Conservation (phyloP, 345 rosid genomes). For the Corchorus capsularis region DNA sequence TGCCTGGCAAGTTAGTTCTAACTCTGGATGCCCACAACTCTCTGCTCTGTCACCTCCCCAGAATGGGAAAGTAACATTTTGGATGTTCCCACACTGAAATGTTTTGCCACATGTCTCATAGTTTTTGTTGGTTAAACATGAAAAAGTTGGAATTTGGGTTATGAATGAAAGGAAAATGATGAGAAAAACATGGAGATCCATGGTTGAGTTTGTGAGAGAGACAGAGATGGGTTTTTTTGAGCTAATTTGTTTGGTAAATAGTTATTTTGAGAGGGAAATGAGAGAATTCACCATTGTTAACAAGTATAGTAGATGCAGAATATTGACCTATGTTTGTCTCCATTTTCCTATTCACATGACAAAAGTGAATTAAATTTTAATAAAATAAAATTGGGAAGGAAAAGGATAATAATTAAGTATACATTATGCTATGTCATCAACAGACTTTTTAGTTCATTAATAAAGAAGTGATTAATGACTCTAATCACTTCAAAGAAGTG, state of each 20-base stretch:
- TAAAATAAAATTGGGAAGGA: not conserved
- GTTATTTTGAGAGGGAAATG: not conserved
- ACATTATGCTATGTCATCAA: no score
- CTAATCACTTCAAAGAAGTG: not conserved
- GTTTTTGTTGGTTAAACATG: not conserved
- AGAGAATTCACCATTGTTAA: not conserved
- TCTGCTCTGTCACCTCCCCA: conserved; percentile 13
- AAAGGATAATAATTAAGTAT: no score
- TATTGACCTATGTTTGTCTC: not conserved
- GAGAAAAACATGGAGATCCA: not conserved
- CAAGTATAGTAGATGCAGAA: not conserved
- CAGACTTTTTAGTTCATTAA: not conserved
- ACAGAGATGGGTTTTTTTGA: not conserved
- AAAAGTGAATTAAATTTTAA: not conserved
- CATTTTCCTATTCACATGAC: not conserved
- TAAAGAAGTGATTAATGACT: not conserved
- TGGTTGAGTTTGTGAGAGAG: not conserved
- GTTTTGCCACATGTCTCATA: not conserved
- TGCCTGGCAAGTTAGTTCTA: not conserved
- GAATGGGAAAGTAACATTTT: not conserved
- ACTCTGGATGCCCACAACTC: not conserved
- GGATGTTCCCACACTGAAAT: not conserved
- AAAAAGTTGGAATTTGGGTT: not conserved
- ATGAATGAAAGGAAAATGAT: not conserved
- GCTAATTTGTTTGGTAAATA: not conserved